phyloP scores from a whole-genome alignment of 768 basidiomycete species.

The Suillus spraguei region DNA sequence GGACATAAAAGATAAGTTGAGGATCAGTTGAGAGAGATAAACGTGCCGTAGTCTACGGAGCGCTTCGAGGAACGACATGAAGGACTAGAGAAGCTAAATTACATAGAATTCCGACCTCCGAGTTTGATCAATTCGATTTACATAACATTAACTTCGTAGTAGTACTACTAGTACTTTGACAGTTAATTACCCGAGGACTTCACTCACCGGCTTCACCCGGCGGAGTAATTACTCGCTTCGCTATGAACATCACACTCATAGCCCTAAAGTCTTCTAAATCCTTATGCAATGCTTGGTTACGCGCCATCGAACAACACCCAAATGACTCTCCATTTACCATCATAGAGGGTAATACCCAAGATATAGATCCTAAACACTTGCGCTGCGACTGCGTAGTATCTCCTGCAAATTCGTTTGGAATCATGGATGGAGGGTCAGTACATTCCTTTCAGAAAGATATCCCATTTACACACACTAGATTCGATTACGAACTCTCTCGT shows the following conservation, averaged over 20 bases:
- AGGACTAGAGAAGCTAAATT: conserved; percentile 24
- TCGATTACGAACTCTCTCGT: conserved; percentile 24
- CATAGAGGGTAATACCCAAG: background rate
- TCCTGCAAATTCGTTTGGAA: conserved; percentile 32
- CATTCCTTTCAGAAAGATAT: background rate
- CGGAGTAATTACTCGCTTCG: no score
- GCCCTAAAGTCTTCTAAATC: background rate
- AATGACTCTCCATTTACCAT: background rate
- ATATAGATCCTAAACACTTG: background rate
- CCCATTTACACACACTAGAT: conserved; percentile 13
- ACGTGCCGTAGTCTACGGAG: conserved; percentile 33
- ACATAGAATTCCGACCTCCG: conserved; percentile 1
- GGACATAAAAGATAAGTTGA: conserved; percentile 10
- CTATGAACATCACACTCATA: background rate
- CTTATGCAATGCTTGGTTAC: background rate
- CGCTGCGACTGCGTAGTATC: conserved; percentile 29
- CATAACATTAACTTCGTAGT: no score
- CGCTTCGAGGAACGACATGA: conserved; percentile 32
- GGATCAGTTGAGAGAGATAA: conserved; percentile 19
- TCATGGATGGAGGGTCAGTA: conserved; percentile 31
- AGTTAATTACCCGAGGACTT: no score
- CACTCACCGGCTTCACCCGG: no score
- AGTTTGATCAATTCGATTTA: no score
- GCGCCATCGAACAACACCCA: background rate
- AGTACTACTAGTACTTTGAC: no score